These are phyloP conservation scores for Coniochaeta prunicola DNA, from an alignment of 2,329 filamentous ascomycete genomes.

Conservation along the genomic window DNA sequence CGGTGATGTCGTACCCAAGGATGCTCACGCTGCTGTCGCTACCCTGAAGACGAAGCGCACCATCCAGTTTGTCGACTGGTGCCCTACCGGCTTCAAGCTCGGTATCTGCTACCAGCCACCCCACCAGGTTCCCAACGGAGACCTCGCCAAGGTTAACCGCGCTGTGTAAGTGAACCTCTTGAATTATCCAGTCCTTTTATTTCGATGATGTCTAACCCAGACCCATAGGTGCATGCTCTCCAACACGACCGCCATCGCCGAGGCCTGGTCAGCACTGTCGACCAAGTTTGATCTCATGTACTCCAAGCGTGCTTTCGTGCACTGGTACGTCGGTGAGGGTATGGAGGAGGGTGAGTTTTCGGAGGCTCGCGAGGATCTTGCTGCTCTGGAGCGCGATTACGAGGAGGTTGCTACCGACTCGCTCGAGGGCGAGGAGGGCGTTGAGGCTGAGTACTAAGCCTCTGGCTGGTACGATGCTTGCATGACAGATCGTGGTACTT, in stretches of 20 bases:
- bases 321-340: constrained; percentile 99
- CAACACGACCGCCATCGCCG: constrained; percentile 97
- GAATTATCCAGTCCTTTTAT: neutral
- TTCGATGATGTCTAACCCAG: neutral
- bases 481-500: neutral
- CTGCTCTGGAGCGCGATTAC: constrained; percentile 96
- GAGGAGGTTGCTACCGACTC: constrained; percentile 97
- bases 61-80: constrained; percentile 99
- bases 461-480: neutral
- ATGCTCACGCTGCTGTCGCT: constrained; percentile 85
- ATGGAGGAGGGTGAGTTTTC: constrained; percentile 99
- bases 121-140: constrained; percentile 91
- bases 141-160: constrained; percentile 95
- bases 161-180: constrained; percentile 66
- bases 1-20: constrained; percentile 95
- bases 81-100: constrained; percentile 99
- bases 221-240: constrained; percentile 80
- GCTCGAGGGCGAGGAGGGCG: constrained; percentile 75
- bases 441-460: constrained; percentile 84
- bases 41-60: constrained; percentile 99
- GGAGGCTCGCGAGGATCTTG: constrained; percentile 96
- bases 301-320: constrained; percentile 99
- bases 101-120: constrained; percentile 99
- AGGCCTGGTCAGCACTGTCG: constrained; percentile 94
- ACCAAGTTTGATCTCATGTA: constrained; percentile 99